Evolutionary conservation across 2,329 filamentous ascomycete species (phyloP), one percentile per base, ranked within the genome.

Genomic region (Fusarium liriodendri): DNA sequence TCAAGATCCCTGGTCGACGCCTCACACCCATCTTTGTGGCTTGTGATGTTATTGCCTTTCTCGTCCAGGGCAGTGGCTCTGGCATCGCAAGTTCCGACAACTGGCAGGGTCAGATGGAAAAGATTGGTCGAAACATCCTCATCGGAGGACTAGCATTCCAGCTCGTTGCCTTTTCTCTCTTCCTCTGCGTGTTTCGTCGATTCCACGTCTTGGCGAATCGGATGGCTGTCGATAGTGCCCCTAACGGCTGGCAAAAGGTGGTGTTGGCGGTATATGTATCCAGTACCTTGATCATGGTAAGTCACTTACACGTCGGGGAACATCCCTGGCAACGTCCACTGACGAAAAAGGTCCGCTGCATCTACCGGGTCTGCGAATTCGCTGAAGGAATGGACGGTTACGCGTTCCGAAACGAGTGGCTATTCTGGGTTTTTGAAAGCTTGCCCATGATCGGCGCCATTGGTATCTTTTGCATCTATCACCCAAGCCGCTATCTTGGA

Each of bases 311-410:
- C 4, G 8, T 13, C 4, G 3, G 9, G n/a, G 20, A 35, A 62
- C 10, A 18, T 0, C 6, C 2, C 25, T 76, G 32, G 67, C 27
- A 9, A 47, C 22, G 5, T 10, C 5, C 8, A 18, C 22, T 47
- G 5, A 47, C 42, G 16, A 27, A 2, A 25, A n/a, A 88, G 80
- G 70, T 87, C 5, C 86, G 87, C 16, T 88, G 85, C n/a, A 82
- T 88, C 32, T 89, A 87, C 69, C 84, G 87, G n/a, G 84, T 87
- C 5, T 82, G 87, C 57, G 87, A 89, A 71, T 89, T 89, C 68
- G 84, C 85, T 0, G 82, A 87, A 38, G 87, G 87, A 0, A 85
- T 85, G n/a, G 79, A 87, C 8, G 83, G 84, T 18, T 89, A 89
- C 72, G 79, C 85, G 1, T 87, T 88, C 73, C 81, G 76, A 5